Evolutionary conservation across 78 protist genomes (phyloP).

Genomic region (Dictyostelium purpureum): DNA sequence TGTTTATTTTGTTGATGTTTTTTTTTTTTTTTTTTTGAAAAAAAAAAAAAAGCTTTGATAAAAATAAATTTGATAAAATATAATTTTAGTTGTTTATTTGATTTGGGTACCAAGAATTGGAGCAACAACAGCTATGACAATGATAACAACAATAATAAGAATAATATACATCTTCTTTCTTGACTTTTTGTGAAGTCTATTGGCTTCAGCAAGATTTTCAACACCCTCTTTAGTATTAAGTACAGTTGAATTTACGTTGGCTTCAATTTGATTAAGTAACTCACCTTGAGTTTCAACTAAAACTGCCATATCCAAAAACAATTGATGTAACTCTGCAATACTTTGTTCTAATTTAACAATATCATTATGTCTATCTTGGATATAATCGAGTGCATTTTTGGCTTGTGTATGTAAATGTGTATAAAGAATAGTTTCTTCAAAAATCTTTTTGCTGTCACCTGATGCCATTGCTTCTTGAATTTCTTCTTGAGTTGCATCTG

Average conservation of each 20-base stretch:
- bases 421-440: slow-evolving; percentile 81
- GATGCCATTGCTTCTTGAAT: slow-evolving; percentile 84
- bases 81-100: too few relatives aligned
- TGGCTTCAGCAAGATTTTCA: slow-evolving; percentile 84
- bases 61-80: too few relatives aligned
- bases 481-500: slow-evolving; percentile 90
- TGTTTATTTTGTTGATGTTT: not conserved
- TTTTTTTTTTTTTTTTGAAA: not conserved
- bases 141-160: slow-evolving; percentile 48
- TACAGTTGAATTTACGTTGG: slow-evolving; percentile 81
- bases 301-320: slow-evolving; percentile 90
- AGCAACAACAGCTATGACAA: slow-evolving; percentile 57
- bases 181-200: slow-evolving; percentile 50
- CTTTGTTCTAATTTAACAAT: slow-evolving; percentile 82
- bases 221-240: slow-evolving; percentile 82
- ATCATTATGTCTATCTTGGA: slow-evolving; percentile 89
- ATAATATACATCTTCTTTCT: slow-evolving; percentile 75
- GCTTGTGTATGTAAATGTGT: slow-evolving; percentile 76
- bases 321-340: slow-evolving; percentile 89
- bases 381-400: slow-evolving; percentile 80
- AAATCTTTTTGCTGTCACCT: slow-evolving; percentile 69
- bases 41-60: too few relatives aligned
- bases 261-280: slow-evolving; percentile 85
- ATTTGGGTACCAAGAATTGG: slow-evolving; percentile 18
- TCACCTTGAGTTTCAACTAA: slow-evolving; percentile 89